phyloP scores from a whole-genome alignment of 78 protist species.

The Bodo saltans region DNA sequence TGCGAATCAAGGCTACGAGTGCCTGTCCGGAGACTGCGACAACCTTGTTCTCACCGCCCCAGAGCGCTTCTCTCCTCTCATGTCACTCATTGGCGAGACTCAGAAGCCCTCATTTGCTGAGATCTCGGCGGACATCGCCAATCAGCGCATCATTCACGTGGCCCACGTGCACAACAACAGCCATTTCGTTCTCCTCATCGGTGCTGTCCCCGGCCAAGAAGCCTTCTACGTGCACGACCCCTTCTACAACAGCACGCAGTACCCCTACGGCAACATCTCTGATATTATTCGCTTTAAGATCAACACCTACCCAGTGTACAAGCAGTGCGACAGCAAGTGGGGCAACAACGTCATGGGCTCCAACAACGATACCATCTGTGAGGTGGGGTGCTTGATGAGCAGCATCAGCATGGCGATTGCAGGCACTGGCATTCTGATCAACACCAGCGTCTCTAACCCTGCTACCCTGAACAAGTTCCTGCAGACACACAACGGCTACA shows the following conservation, averaged over 20 bases:
- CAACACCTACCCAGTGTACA: slow-evolving; percentile 10
- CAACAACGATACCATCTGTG: neutral
- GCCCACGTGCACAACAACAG: neutral
- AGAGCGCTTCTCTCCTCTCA: neutral
- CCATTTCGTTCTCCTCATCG: slow-evolving; percentile 20
- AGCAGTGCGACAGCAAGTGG: slow-evolving; percentile 9
- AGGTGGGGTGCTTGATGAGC: slow-evolving; percentile 21
- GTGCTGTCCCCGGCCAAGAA: too few species aligned
- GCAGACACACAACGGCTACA: slow-evolving; percentile 6
- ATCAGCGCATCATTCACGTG: neutral
- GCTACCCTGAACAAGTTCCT: slow-evolving; percentile 8
- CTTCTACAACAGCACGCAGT: too few species aligned
- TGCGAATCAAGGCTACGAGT: neutral
- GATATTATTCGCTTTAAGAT: neutral
- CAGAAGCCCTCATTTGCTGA: neutral
- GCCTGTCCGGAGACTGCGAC: neutral
- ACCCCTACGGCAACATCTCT: too few species aligned
- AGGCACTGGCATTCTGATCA: neutral
- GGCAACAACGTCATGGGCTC: neutral
- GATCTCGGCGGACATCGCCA: neutral
- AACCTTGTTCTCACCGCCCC: neutral
- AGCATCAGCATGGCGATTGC: neutral
- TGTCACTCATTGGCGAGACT: neutral
- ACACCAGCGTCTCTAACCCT: neutral
- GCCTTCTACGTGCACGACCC: too few species aligned